A percentile compares a stretch with the other conserved stretches of the same genome.
Evolutionary conservation across 176 grass and related monocot genomes (phyloP).

Genomic region (Zoysia japonica): DNA sequence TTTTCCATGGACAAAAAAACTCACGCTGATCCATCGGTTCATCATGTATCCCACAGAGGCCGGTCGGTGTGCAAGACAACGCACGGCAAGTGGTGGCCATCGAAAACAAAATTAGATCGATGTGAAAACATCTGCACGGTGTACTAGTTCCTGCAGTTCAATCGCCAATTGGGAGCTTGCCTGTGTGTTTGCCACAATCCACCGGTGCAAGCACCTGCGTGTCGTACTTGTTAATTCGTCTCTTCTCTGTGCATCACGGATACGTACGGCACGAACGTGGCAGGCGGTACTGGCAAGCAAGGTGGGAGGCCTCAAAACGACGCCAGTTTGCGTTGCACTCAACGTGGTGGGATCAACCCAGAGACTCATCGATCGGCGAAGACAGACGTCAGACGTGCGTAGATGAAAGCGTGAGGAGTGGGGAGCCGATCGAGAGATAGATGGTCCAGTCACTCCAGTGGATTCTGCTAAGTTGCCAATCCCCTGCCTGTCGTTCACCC

Average conservation of each 20-base stretch:
- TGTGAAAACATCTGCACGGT: neutral
- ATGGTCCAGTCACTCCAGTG: neutral
- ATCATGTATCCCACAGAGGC: constrained; percentile 7
- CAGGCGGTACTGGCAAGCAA: neutral
- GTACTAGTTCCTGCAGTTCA: neutral
- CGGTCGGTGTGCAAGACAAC: neutral
- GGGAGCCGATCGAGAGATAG: neutral
- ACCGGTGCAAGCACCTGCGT: neutral
- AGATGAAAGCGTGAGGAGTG: neutral
- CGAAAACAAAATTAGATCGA: neutral
- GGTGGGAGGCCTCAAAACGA: constrained; percentile 38
- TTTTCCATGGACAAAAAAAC: neutral
- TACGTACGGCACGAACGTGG: constrained; percentile 30
- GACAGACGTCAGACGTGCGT: constrained; percentile 17
- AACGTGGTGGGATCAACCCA: constrained; percentile 26
- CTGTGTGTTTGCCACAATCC: neutral
- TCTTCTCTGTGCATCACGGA: neutral
- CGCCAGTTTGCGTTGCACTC: neutral
- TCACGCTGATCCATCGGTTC: neutral
- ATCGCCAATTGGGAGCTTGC: neutral
- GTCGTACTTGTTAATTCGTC: neutral
- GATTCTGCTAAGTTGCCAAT: neutral
- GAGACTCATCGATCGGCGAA: neutral
- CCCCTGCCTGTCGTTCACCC: neutral
- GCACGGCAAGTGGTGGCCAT: neutral